These are phyloP conservation scores for Royoungia palumana DNA, from an alignment of 768 basidiomycete species.

Conservation along the genomic window DNA sequence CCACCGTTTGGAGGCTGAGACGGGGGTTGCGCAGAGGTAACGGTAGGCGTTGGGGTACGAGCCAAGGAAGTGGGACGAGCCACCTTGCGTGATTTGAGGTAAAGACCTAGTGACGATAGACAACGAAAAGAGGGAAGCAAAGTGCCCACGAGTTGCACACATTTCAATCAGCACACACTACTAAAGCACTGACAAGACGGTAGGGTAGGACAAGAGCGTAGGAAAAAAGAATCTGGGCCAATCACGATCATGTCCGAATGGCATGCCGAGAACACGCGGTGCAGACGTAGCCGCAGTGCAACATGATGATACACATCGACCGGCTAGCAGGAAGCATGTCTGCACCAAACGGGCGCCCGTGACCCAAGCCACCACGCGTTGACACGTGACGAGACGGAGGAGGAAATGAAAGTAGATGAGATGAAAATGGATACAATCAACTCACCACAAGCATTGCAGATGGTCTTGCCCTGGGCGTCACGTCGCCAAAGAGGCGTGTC, in stretches of 20 bases:
- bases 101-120: slow-evolving; percentile 59
- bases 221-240: slow-evolving; percentile 32
- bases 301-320: slow-evolving; percentile 34
- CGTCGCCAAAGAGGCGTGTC: slow-evolving; percentile 84
- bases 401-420: slow-evolving; percentile 34
- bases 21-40: slow-evolving; percentile 31
- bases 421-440: slow-evolving; percentile 32
- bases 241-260: slow-evolving; percentile 33
- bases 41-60: slow-evolving; percentile 34
- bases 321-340: slow-evolving; percentile 27
- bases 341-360: slow-evolving; percentile 30
- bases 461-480: slow-evolving; percentile 74
- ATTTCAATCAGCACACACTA: slow-evolving; percentile 39
- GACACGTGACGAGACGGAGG: slow-evolving; percentile 40
- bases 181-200: slow-evolving; percentile 34
- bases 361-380: slow-evolving; percentile 29
- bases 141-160: slow-evolving; percentile 37
- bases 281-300: slow-evolving; percentile 30
- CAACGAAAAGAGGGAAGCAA: slow-evolving; percentile 32
- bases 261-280: slow-evolving; percentile 36
- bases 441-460: slow-evolving; percentile 92
- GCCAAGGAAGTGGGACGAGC: slow-evolving; percentile 65
- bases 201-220: slow-evolving; percentile 31
- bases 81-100: slow-evolving; percentile 79
- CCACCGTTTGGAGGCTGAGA: slow-evolving; percentile 34